These are phyloP conservation scores for Atkinsonella hypoxylon DNA, from an alignment of 2,329 filamentous ascomycete genomes.

Conservation along the genomic window DNA sequence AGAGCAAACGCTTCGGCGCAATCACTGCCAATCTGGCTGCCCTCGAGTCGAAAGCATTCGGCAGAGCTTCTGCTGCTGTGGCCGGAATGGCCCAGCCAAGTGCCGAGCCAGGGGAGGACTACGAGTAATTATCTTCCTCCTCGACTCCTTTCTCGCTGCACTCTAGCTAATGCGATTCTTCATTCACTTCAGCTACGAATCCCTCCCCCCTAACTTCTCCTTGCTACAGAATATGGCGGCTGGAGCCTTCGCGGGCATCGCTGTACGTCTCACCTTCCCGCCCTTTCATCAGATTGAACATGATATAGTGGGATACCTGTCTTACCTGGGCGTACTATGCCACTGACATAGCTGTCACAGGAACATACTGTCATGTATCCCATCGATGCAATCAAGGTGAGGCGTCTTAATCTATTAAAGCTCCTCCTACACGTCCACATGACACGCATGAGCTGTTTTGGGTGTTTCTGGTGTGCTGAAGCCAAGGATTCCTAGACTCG, in stretches of 20 bases:
- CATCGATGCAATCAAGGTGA: conserved; percentile 91
- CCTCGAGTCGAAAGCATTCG: conserved; percentile 47
- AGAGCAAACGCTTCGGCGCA: neutral
- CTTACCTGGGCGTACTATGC: neutral
- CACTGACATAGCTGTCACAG: conserved; percentile 32
- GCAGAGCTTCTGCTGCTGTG: conserved; percentile 54
- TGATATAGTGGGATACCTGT: too few species aligned
- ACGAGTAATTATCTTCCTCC: conserved; percentile 39
- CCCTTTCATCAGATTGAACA: neutral
- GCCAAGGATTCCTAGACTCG: conserved; percentile 55
- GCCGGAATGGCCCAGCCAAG: conserved; percentile 59
- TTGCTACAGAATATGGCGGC: conserved; percentile 90
- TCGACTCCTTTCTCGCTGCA: neutral
- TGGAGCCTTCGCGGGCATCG: conserved; percentile 92
- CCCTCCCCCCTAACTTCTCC: conserved; percentile 87
- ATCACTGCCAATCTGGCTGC: conserved; percentile 42
- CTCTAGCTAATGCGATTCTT: neutral
- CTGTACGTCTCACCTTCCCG: conserved; percentile 43
- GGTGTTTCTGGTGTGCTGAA: conserved; percentile 9
- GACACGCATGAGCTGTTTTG: too few species aligned
- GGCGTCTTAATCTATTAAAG: conserved; percentile 6
- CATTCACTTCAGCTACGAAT: conserved; percentile 63
- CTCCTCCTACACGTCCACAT: neutral
- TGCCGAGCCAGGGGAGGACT: conserved; percentile 51
- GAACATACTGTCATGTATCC: conserved; percentile 99